Evolutionary conservation across 176 grass and related monocot species (phyloP).

Genomic region (Aegilops bicornis): DNA sequence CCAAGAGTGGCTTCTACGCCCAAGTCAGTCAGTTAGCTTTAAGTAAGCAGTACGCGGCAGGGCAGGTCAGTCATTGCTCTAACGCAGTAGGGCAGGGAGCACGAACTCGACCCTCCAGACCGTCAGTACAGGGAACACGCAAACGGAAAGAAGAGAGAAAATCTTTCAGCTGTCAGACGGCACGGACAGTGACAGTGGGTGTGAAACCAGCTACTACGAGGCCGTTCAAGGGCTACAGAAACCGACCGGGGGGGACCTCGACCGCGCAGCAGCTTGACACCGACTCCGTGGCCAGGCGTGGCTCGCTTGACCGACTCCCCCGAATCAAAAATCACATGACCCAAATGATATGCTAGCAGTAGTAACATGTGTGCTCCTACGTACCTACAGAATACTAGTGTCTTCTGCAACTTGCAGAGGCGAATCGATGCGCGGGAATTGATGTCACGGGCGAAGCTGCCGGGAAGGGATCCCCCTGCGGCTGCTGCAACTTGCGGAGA

Average conservation of each 20-base stretch:
- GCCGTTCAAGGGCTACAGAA: not conserved
- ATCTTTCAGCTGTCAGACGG: not conserved
- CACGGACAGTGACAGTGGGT: not conserved
- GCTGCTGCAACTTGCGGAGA: not conserved
- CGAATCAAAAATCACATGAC: conserved; percentile 10
- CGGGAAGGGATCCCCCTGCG: not conserved
- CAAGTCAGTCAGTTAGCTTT: conserved; percentile 14
- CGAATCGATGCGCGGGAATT: not conserved
- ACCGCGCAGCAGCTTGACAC: not conserved
- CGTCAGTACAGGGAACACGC: not conserved
- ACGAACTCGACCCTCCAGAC: not conserved
- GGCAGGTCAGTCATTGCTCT: not conserved
- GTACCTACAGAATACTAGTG: not conserved
- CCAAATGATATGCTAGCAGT: not conserved
- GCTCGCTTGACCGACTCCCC: not conserved
- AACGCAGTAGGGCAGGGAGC: not conserved
- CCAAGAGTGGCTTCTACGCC: conserved; percentile 13
- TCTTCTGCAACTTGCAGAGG: not conserved
- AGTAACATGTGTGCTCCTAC: not conserved
- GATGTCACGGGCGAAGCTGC: not conserved
- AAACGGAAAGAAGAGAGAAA: not conserved
- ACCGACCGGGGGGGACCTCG: not conserved
- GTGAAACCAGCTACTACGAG: not conserved
- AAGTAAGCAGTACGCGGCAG: conserved; percentile 31
- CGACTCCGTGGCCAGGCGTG: not conserved